Evolutionary conservation across 2,329 filamentous ascomycete species (phyloP).

Genomic region (Talaromyces atroroseus): DNA sequence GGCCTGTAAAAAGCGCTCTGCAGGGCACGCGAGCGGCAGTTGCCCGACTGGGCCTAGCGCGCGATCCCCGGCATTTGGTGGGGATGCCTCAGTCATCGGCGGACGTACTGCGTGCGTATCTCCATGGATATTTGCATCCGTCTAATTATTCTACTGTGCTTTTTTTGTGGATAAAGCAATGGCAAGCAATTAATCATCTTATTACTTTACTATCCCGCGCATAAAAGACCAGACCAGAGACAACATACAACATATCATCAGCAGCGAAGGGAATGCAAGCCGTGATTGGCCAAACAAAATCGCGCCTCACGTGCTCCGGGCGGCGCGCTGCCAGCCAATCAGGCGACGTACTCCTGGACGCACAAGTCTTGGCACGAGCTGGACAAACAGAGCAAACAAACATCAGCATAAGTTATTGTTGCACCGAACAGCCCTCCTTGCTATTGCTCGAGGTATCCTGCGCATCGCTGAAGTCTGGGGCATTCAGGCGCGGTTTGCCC

Average conservation of each 20-base stretch:
- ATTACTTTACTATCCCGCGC: too few relatives aligned
- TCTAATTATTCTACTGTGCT: too few relatives aligned
- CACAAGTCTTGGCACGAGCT: constrained; percentile 12
- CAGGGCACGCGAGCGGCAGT: constrained; percentile 9
- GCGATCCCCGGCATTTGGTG: not conserved
- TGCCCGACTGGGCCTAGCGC: not conserved
- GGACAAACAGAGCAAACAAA: not conserved
- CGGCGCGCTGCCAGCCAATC: not conserved
- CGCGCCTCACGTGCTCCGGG: constrained; percentile 1
- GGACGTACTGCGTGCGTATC: too few relatives aligned
- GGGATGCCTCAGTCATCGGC: not conserved
- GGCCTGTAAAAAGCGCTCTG: constrained; percentile 12
- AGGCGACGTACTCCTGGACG: constrained; percentile 8
- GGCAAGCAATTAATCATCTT: too few relatives aligned
- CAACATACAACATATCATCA: too few relatives aligned
- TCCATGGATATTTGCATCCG: too few relatives aligned
- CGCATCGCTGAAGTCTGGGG: not conserved
- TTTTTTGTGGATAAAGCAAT: too few relatives aligned
- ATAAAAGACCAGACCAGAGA: too few relatives aligned
- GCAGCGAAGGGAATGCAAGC: not conserved
- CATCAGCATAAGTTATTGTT: not conserved
- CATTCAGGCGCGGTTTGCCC: not conserved
- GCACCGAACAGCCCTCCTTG: constrained; percentile 13
- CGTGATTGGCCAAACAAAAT: not conserved
- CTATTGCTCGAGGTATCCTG: not conserved